These are phyloP conservation scores for Neodidymelliopsis sp. DNA, from an alignment of 2,329 filamentous ascomycete genomes.

Conservation along the genomic window DNA sequence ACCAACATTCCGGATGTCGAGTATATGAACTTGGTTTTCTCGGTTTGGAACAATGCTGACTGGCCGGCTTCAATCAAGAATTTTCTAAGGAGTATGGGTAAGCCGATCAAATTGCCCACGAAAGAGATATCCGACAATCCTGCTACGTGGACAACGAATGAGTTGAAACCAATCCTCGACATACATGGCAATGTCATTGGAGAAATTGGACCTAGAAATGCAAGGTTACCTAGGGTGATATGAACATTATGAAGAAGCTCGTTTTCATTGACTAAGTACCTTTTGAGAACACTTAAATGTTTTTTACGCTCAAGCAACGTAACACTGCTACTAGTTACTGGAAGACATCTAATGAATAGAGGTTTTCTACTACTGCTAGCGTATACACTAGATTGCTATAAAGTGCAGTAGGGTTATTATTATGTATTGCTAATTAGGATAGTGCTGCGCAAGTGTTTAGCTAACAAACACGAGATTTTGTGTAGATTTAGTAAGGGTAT, in stretches of 20 bases:
- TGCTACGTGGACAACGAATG: constrained; percentile 7
- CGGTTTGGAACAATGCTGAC: constrained; percentile 24
- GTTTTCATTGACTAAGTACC: too few relatives aligned
- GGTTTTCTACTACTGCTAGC: too few relatives aligned
- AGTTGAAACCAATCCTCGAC: constrained; percentile 6
- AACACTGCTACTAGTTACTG: too few relatives aligned
- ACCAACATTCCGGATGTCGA: constrained; percentile 22
- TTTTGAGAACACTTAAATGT: too few relatives aligned
- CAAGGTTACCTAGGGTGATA: neutral
- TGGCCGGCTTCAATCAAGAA: constrained; percentile 29
- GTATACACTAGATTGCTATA: too few relatives aligned
- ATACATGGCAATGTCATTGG: neutral
- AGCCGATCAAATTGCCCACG: neutral
- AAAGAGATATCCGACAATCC: neutral
- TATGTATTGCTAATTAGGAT: too few relatives aligned
- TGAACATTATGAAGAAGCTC: constrained; percentile 21
- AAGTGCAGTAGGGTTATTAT: too few relatives aligned
- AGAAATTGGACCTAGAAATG: constrained; percentile 1
- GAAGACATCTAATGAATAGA: too few relatives aligned
- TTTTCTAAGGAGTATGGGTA: constrained; percentile 33
- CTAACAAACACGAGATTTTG: too few relatives aligned
- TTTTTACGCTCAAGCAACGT: too few relatives aligned
- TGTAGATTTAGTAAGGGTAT: constrained; percentile 5
- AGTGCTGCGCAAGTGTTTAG: too few relatives aligned
- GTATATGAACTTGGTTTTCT: constrained; percentile 23